Evolutionary conservation across 75 land plant species (phyloP).

Genomic region (Cupressus sempervirens): DNA sequence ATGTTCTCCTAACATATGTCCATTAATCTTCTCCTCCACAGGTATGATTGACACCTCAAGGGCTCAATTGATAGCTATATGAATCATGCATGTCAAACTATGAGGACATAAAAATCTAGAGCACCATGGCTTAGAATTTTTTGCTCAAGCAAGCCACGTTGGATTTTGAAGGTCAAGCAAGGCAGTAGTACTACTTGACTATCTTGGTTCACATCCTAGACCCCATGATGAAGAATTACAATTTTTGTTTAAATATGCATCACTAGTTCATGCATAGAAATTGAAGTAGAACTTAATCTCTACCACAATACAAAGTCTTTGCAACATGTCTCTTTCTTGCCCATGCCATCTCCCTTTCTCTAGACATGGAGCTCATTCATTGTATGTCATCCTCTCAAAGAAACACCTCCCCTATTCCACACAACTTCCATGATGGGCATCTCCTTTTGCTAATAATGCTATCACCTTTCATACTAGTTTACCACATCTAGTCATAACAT

Average conservation of each 20-base stretch:
- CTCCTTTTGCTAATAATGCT: too few species aligned
- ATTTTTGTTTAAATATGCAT: constrained; percentile 53
- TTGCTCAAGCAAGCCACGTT: constrained; percentile 42
- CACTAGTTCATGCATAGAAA: constrained; percentile 19
- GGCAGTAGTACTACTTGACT: constrained; percentile 44
- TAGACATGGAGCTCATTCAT: too few species aligned
- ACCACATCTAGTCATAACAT: too few species aligned
- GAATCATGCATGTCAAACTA: constrained; percentile 94
- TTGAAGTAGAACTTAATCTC: constrained; percentile 64
- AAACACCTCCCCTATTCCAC: too few species aligned
- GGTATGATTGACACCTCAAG: constrained; percentile 50
- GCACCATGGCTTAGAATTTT: constrained; percentile 63
- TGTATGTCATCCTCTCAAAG: too few species aligned
- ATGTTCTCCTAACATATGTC: constrained; percentile 58
- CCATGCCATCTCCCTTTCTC: too few species aligned
- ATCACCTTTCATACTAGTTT: too few species aligned
- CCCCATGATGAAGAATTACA: constrained; percentile 77
- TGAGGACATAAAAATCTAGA: constrained; percentile 92
- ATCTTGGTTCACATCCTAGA: constrained; percentile 86
- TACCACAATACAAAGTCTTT: constrained; percentile 54
- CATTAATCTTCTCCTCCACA: constrained; percentile 96
- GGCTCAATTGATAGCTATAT: constrained; percentile 70
- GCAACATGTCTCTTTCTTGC: constrained; percentile 49
- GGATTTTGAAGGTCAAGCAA: constrained; percentile 30
- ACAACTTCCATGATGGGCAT: too few species aligned